Percentiles rank a stretch among this genome's conserved stretches.
phyloP scores from a whole-genome alignment of 1,284 basidiomycete species.

The Trametes sp. region DNA sequence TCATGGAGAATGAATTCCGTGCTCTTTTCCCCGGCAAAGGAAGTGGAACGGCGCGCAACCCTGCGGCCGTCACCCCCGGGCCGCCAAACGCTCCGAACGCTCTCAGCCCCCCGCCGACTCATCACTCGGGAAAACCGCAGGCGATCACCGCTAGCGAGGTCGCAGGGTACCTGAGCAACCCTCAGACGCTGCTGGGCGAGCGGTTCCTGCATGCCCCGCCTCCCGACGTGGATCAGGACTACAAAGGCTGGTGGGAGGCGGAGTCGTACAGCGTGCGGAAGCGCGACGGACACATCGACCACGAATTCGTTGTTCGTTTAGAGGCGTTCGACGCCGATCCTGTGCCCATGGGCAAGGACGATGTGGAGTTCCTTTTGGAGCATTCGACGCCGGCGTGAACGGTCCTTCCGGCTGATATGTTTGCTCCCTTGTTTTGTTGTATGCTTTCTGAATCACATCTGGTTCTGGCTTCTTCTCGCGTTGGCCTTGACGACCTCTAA shows the following conservation, averaged over 20 bases:
- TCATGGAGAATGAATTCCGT: slow-evolving; percentile 1
- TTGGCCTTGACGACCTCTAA: too few species aligned
- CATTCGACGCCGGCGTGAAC: slow-evolving; percentile 5
- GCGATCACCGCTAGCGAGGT: slow-evolving; percentile 4
- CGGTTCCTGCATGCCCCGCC: slow-evolving; percentile 15
- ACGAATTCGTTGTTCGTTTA: slow-evolving; percentile 12
- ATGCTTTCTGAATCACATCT: too few species aligned
- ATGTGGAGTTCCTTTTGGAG: slow-evolving; percentile 9
- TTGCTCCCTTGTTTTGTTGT: too few species aligned
- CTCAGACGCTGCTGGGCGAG: slow-evolving; percentile 9
- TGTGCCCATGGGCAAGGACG: slow-evolving; percentile 13
- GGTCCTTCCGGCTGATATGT: too few species aligned
- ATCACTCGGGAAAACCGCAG: not conserved
- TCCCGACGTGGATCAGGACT: slow-evolving; percentile 9
- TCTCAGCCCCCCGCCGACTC: slow-evolving; percentile 2
- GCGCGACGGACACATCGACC: slow-evolving; percentile 10
- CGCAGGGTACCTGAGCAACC: not conserved
- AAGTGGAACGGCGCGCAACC: not conserved
- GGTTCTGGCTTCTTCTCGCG: too few species aligned
- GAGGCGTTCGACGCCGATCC: slow-evolving; percentile 7
- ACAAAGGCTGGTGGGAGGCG: slow-evolving; percentile 15
- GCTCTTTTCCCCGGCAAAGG: not conserved
- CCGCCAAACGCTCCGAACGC: not conserved
- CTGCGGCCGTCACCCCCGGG: not conserved
- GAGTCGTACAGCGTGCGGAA: slow-evolving; percentile 15